Evolutionary conservation across 352 stramenopile species (phyloP).

Genomic region (Thraustochytrium striatum): DNA sequence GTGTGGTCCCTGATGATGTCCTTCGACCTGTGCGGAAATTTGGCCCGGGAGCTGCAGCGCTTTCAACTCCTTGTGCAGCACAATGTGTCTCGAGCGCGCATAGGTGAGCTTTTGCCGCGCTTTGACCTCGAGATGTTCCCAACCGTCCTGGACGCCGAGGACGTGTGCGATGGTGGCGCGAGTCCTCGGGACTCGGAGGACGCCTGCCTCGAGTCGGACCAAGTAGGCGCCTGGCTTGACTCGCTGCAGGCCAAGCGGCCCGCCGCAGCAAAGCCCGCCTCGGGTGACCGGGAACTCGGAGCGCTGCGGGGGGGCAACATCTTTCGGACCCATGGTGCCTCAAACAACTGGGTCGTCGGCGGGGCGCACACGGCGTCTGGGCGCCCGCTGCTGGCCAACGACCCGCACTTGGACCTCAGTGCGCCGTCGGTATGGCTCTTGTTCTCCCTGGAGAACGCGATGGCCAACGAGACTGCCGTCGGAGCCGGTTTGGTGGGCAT

Average conservation of each 20-base stretch:
- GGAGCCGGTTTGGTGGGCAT: conserved; percentile 46
- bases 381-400: conserved; percentile 44
- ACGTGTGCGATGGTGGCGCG: conserved; percentile 20
- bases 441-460: conserved; percentile 5
- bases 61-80: conserved; percentile 4
- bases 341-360: conserved; percentile 51
- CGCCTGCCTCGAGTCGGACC: not conserved
- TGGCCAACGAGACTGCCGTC: not conserved
- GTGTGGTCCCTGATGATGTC: conserved; percentile 51
- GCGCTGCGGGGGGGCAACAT: not conserved
- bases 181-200: not conserved
- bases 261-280: not conserved
- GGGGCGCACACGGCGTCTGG: not conserved
- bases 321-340: conserved; percentile 13
- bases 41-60: conserved; percentile 38
- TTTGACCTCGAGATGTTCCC: conserved; percentile 47
- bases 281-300: not conserved
- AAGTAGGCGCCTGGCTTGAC: not conserved
- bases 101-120: conserved; percentile 45
- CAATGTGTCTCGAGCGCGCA: not conserved
- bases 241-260: not conserved
- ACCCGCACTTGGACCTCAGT: conserved; percentile 50
- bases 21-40: conserved; percentile 47
- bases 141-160: conserved; percentile 36
- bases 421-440: conserved; percentile 50